These are phyloP conservation scores for Willaertia magna DNA, from an alignment of 208 protist genomes.

Conservation along the genomic window DNA sequence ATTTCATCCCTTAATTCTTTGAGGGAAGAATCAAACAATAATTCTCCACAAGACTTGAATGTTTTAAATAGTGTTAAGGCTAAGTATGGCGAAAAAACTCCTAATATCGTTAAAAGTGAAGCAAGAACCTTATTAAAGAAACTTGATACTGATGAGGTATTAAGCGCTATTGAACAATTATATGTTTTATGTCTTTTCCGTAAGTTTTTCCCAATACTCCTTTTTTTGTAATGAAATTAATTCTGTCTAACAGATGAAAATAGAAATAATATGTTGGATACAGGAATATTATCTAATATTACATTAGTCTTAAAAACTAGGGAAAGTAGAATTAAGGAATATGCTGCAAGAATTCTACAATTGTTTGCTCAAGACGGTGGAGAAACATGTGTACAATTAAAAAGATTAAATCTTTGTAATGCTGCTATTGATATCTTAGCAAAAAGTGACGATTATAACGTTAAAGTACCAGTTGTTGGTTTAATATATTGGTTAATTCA, in stretches of 20 bases:
- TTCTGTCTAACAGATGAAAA: neutral
- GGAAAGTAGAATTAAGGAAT: neutral
- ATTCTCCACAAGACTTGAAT: neutral
- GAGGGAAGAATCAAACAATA: too few relatives aligned
- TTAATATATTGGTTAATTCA: neutral
- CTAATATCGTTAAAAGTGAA: neutral
- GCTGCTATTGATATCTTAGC: neutral
- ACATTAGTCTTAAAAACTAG: neutral
- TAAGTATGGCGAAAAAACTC: neutral
- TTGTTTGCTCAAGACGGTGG: conserved; percentile 6
- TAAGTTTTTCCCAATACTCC: neutral
- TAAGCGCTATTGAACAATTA: neutral
- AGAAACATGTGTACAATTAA: neutral
- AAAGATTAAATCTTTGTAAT: neutral
- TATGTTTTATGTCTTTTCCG: neutral
- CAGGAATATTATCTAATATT: neutral
- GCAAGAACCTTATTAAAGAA: neutral
- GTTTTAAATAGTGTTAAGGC: neutral
- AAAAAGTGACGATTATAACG: neutral
- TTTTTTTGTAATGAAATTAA: too few relatives aligned
- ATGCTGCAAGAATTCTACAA: neutral
- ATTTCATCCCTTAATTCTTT: too few relatives aligned
- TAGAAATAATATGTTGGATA: neutral
- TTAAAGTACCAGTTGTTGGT: neutral
- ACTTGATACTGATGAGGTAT: neutral